A percentile compares a stretch with the other conserved stretches of the same genome.
Conservation (phyloP, 2,329 filamentous ascomycete species). For the Aspergillus sp. region DNA sequence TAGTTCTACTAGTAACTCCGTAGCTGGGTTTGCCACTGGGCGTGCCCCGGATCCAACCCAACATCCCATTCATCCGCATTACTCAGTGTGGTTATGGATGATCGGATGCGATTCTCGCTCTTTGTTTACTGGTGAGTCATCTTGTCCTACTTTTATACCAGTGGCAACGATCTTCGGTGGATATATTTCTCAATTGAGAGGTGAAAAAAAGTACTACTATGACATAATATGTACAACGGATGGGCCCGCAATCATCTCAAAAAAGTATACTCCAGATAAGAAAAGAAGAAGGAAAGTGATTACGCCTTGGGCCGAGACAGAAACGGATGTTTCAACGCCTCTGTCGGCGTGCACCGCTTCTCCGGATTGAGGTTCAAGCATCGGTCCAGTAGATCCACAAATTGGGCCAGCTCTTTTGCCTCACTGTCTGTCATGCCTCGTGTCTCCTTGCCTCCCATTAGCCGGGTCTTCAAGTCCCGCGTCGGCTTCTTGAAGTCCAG, state of each 20-base stretch:
- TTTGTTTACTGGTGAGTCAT: background rate
- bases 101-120: background rate
- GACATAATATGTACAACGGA: conserved; percentile 14
- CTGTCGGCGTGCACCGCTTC: conserved; percentile 81
- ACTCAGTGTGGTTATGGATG: background rate
- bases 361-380: conserved; percentile 90
- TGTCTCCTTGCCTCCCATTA: conserved; percentile 67
- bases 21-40: too few species aligned
- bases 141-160: background rate
- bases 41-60: too few species aligned
- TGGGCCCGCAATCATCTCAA: background rate
- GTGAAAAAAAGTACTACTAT: conserved; percentile 4
- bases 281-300: background rate
- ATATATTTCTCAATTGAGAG: background rate
- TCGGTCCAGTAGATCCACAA: conserved; percentile 83
- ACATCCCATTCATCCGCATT: too few species aligned
- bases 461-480: conserved; percentile 76
- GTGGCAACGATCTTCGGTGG: background rate
- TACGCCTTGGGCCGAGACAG: conserved; percentile 56
- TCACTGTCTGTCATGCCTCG: conserved; percentile 73
- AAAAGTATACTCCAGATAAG: background rate
- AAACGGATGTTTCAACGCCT: conserved; percentile 88
- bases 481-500: conserved; percentile 66
- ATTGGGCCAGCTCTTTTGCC: conserved; percentile 74
- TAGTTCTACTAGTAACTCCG: too few species aligned